phyloP scores from a whole-genome alignment of 1,139 yeast genomes.

The Pichia sp. region DNA sequence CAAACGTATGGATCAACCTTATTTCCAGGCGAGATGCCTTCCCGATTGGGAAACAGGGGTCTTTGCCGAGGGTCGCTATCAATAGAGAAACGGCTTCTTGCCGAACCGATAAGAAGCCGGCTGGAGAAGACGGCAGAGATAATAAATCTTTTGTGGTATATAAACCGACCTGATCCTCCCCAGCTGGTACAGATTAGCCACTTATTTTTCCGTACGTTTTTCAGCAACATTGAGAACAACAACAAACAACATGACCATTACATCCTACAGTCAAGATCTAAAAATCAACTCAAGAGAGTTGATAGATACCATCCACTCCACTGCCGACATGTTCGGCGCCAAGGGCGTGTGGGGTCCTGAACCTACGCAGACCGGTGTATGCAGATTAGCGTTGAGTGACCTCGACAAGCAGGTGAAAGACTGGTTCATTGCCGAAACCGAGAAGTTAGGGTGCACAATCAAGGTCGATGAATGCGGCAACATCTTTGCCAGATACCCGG shows the following conservation, averaged over 20 bases:
- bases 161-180: not conserved
- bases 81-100: too few species aligned
- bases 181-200: too few species aligned
- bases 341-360: conserved; percentile 58
- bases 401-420: conserved; percentile 62
- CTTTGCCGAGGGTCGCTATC: conserved; percentile 1
- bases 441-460: conserved; percentile 51
- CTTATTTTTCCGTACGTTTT: too few species aligned
- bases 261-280: conserved; percentile 14
- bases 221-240: not conserved
- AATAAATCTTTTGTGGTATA: too few species aligned
- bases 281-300: conserved; percentile 40
- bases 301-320: conserved; percentile 54
- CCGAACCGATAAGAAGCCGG: too few species aligned
- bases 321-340: conserved; percentile 57
- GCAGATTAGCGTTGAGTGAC: conserved; percentile 58
- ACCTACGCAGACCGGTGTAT: conserved; percentile 55
- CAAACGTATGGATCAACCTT: not conserved
- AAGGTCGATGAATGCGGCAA: conserved; percentile 63
- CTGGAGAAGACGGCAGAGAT: too few species aligned
- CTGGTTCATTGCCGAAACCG: conserved; percentile 57
- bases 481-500: conserved; percentile 62
- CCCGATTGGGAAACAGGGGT: conserved; percentile 2
- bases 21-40: conserved; percentile 2
- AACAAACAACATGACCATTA: conserved; percentile 9